phyloP scores from a whole-genome alignment of 805 yeast species.

The Yamadazyma sp. region DNA sequence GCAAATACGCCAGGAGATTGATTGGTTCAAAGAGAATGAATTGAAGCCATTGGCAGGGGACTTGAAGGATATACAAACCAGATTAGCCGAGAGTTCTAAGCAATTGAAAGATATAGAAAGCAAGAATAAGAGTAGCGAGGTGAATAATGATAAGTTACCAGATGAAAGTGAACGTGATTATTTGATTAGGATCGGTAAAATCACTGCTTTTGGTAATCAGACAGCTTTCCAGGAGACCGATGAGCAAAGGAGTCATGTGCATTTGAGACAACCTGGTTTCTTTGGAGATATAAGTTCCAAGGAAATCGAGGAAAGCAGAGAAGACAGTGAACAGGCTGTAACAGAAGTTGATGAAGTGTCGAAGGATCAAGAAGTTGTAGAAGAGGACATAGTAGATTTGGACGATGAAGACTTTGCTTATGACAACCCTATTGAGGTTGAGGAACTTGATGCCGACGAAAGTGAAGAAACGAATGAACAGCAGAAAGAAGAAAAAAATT shows the following conservation, averaged over 20 bases:
- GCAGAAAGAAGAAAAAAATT: slow-evolving; percentile 9
- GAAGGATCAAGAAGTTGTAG: slow-evolving; percentile 1
- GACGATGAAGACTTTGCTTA: slow-evolving; percentile 5
- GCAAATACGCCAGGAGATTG: slow-evolving; percentile 53
- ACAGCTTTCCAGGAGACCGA: slow-evolving; percentile 52
- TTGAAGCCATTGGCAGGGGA: slow-evolving; percentile 57
- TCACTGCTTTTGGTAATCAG: slow-evolving; percentile 86
- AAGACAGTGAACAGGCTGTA: not conserved
- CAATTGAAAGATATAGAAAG: slow-evolving; percentile 36
- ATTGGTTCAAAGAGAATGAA: slow-evolving; percentile 49
- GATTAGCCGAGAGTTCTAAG: slow-evolving; percentile 36
- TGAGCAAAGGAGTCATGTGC: slow-evolving; percentile 39
- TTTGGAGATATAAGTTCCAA: slow-evolving; percentile 9
- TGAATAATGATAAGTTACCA: slow-evolving; percentile 42
- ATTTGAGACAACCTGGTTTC: slow-evolving; percentile 53
- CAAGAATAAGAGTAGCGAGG: slow-evolving; percentile 13
- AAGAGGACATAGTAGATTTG: slow-evolving; percentile 2
- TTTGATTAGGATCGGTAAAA: slow-evolving; percentile 83
- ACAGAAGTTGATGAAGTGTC: too few species aligned
- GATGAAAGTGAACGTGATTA: slow-evolving; percentile 81
- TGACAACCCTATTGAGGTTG: not conserved
- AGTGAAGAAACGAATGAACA: slow-evolving; percentile 5
- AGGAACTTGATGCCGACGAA: slow-evolving; percentile 16
- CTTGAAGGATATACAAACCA: slow-evolving; percentile 48
- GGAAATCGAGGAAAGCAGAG: not conserved